Evolutionary conservation across 2,329 filamentous ascomycete species (phyloP).

Genomic region (Cladorrhinum sp.): DNA sequence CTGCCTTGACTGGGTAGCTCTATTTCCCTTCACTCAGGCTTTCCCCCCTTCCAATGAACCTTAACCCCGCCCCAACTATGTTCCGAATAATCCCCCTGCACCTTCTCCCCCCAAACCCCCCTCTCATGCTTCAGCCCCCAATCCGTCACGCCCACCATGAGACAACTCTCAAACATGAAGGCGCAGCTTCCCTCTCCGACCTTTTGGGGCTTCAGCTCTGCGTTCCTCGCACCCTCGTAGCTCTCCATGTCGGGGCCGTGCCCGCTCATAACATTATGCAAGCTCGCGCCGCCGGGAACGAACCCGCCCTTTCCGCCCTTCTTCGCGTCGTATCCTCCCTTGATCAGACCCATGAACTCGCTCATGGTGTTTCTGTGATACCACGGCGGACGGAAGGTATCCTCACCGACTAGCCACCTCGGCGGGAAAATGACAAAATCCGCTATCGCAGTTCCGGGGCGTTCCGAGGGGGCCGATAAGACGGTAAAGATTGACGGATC

Average conservation of each 20-base stretch:
- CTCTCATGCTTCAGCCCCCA: conserved; percentile 61
- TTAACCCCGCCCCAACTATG: conserved; percentile 75
- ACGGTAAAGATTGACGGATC: conserved; percentile 78
- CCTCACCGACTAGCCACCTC: conserved; percentile 65
- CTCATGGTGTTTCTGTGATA: conserved; percentile 68
- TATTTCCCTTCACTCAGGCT: background rate
- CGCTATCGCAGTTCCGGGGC: conserved; percentile 60
- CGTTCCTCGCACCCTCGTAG: conserved; percentile 54
- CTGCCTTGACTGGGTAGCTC: no score
- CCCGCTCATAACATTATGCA: conserved; percentile 71
- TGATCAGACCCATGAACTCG: conserved; percentile 62
- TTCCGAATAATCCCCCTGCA: conserved; percentile 67
- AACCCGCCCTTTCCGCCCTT: conserved; percentile 52
- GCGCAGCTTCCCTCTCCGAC: conserved; percentile 61
- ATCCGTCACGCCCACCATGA: conserved; percentile 69
- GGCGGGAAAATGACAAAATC: conserved; percentile 74
- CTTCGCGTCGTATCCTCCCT: conserved; percentile 61
- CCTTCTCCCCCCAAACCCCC: conserved; percentile 37
- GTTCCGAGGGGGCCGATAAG: conserved; percentile 59
- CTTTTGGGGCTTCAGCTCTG: conserved; percentile 52
- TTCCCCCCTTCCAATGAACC: conserved; percentile 53
- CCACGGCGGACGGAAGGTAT: conserved; percentile 70
- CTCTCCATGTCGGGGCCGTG: conserved; percentile 60
- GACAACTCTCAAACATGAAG: conserved; percentile 67
- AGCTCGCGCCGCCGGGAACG: conserved; percentile 55